phyloP scores from a whole-genome alignment of 2,329 filamentous ascomycete genomes.

The Dothideomycetes sp. region DNA sequence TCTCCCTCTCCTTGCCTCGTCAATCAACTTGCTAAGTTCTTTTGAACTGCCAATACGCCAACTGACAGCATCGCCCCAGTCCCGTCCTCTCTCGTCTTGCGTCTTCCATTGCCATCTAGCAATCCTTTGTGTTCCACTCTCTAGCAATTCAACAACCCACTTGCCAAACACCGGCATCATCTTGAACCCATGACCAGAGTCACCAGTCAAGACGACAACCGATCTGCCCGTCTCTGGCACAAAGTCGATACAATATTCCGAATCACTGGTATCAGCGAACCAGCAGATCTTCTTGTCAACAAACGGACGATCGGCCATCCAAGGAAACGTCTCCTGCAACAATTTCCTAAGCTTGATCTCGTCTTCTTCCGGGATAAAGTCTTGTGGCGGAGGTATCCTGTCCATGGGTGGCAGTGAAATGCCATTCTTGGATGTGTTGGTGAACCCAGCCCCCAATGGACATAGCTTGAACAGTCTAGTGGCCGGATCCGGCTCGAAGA shows the following conservation, averaged over 20 bases:
- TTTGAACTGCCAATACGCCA: constrained; percentile 36
- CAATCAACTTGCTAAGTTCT: constrained; percentile 18
- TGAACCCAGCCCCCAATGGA: constrained; percentile 48
- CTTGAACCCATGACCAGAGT: constrained; percentile 55
- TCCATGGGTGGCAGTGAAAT: constrained; percentile 36
- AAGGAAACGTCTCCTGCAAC: constrained; percentile 44
- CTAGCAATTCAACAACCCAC: constrained; percentile 44
- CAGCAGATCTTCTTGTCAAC: constrained; percentile 52
- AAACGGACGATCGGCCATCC: constrained; percentile 46
- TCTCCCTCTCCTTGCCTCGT: neutral
- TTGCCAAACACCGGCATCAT: constrained; percentile 51
- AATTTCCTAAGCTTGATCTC: constrained; percentile 44
- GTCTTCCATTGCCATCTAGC: constrained; percentile 47
- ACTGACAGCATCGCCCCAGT: constrained; percentile 39
- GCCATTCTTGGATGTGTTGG: constrained; percentile 30
- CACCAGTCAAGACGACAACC: constrained; percentile 46
- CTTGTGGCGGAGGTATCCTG: constrained; percentile 32
- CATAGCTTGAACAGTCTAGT: constrained; percentile 53
- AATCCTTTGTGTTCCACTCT: constrained; percentile 35
- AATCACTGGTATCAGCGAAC: constrained; percentile 53
- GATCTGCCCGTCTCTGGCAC: constrained; percentile 41
- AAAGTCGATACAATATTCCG: constrained; percentile 52
- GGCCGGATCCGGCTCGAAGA: constrained; percentile 54
- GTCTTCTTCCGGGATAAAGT: constrained; percentile 46
- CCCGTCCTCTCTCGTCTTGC: constrained; percentile 20